Percentiles rank a stretch among this genome's conserved stretches.
phyloP scores from a whole-genome alignment of 371 early-diverging fungal species.

The Mortierella sp. region DNA sequence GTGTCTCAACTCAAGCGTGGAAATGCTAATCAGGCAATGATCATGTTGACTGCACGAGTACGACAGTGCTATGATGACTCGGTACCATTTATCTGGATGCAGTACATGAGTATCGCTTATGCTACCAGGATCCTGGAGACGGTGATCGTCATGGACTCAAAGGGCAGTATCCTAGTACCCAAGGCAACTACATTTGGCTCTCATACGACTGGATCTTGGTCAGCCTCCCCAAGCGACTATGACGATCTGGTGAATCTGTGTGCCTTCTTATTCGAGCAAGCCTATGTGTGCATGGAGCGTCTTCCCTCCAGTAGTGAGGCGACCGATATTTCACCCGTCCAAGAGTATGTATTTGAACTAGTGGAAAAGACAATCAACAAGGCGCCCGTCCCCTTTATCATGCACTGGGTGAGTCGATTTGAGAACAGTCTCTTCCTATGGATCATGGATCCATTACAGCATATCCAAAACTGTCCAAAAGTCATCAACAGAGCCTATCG shows the following conservation, averaged over 20 bases:
- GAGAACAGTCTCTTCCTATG: slow-evolving; percentile 21
- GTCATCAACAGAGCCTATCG: slow-evolving; percentile 13
- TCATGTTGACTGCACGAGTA: slow-evolving; percentile 16
- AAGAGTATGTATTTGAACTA: slow-evolving; percentile 23
- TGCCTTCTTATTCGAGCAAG: slow-evolving; percentile 17
- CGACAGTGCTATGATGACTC: slow-evolving; percentile 3
- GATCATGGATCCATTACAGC: slow-evolving; percentile 20
- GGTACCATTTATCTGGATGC: slow-evolving; percentile 29
- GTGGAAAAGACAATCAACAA: slow-evolving; percentile 41
- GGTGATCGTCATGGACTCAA: slow-evolving; percentile 16
- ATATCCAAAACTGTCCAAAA: slow-evolving; percentile 8
- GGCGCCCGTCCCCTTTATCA: slow-evolving; percentile 9
- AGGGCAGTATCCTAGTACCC: not conserved
- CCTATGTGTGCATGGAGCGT: slow-evolving; percentile 10
- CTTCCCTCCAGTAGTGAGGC: not conserved
- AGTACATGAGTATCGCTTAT: slow-evolving; percentile 24
- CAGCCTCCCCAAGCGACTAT: not conserved
- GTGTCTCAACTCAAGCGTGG: slow-evolving; percentile 30
- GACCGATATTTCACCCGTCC: slow-evolving; percentile 14
- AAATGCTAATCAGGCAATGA: slow-evolving; percentile 24
- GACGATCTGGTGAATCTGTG: slow-evolving; percentile 21
- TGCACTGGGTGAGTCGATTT: slow-evolving; percentile 12
- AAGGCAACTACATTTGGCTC: not conserved
- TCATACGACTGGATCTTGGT: not conserved
- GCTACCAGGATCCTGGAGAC: slow-evolving; percentile 28